Evolutionary conservation across 108 stramenopile species (phyloP).

Genomic region (Stephanodiscus triporus): DNA sequence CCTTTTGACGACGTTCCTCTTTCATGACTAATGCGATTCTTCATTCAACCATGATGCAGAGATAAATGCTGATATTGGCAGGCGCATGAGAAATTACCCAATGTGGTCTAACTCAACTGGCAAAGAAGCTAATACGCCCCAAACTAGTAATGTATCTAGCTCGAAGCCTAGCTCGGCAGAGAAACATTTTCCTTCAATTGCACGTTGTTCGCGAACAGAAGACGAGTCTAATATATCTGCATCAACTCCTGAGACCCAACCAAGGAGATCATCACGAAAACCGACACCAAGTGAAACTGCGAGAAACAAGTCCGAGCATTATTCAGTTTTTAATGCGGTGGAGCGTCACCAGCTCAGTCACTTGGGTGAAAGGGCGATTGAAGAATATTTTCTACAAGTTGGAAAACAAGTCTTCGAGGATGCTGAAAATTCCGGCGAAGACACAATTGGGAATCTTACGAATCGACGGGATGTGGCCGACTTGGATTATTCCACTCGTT

Average conservation of each 20-base stretch:
- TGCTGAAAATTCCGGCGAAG: neutral
- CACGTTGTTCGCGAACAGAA: neutral
- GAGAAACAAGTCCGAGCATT: slow-evolving; percentile 6
- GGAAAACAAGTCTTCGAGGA: slow-evolving; percentile 3
- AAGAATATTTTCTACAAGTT: slow-evolving; percentile 23
- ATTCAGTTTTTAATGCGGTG: slow-evolving; percentile 12
- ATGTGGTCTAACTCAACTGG: too few relatives aligned
- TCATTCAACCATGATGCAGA: too few relatives aligned
- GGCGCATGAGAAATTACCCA: too few relatives aligned
- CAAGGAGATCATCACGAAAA: slow-evolving; percentile 6
- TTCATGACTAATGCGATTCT: too few relatives aligned
- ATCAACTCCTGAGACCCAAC: neutral
- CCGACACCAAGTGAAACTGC: neutral
- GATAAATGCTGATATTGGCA: too few relatives aligned
- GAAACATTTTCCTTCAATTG: neutral
- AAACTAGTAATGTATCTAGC: too few relatives aligned
- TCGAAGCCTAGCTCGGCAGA: neutral
- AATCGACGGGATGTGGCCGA: neutral
- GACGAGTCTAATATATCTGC: neutral
- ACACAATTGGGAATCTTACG: neutral
- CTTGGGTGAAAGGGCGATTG: slow-evolving; percentile 12
- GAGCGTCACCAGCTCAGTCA: slow-evolving; percentile 9
- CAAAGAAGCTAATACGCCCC: too few relatives aligned
- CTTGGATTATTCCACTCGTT: neutral
- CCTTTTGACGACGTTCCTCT: too few relatives aligned